A percentile compares a stretch with the other conserved stretches of the same genome.
phyloP scores from a whole-genome alignment of 306 rosid species.

The cucumber (Cucumis sativus) region DNA sequence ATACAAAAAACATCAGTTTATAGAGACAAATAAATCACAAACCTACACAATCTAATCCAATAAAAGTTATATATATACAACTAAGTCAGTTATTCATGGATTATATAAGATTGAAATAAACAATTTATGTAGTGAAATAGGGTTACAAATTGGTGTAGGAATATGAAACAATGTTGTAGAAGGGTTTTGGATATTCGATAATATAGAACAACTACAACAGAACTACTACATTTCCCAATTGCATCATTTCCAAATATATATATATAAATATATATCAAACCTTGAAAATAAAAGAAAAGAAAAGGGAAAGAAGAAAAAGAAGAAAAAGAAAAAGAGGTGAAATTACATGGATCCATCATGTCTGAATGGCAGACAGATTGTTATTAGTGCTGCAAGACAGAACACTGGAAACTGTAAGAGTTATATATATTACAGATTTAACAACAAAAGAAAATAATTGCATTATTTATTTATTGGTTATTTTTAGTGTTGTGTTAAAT shows the following conservation, averaged over 20 bases:
- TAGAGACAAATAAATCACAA: too few species aligned
- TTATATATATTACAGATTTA: not conserved
- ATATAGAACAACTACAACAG: not conserved
- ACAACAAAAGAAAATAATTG: conserved; percentile 6
- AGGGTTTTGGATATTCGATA: not conserved
- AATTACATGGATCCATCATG: conserved; percentile 35
- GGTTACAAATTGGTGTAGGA: not conserved
- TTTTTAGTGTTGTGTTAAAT: not conserved
- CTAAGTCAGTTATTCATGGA: too few species aligned
- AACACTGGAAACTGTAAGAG: conserved; percentile 28
- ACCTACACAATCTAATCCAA: too few species aligned
- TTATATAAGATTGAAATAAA: not conserved
- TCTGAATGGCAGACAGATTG: conserved; percentile 34
- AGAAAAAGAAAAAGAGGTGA: not conserved
- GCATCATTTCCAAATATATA: not conserved
- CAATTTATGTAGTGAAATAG: not conserved
- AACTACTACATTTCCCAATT: not conserved
- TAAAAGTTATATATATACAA: not conserved
- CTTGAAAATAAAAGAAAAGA: not conserved
- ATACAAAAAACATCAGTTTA: too few species aligned
- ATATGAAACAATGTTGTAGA: not conserved
- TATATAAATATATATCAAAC: not conserved
- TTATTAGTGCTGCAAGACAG: conserved; percentile 19
- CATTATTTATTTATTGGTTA: not conserved
- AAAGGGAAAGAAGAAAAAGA: not conserved